These are phyloP conservation scores for Chrysosporium keratinophilum DNA, from an alignment of 2,329 filamentous ascomycete species.

Conservation along the genomic window DNA sequence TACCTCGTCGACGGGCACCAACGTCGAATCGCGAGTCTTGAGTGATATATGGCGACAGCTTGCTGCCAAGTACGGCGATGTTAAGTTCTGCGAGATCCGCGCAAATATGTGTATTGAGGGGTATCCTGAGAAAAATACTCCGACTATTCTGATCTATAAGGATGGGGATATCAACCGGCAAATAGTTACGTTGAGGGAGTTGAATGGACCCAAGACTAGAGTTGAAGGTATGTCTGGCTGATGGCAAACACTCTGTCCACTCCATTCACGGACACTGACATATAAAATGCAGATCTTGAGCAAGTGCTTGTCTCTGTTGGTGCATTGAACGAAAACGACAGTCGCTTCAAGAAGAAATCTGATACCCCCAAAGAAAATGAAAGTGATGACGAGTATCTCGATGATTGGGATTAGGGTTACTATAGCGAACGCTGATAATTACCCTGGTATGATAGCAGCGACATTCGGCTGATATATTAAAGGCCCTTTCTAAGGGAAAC, in stretches of 20 bases:
- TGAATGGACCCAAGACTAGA: slow-evolving; percentile 61
- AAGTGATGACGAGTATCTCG: slow-evolving; percentile 44
- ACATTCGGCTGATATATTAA: neutral
- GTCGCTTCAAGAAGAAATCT: slow-evolving; percentile 54
- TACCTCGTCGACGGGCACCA: slow-evolving; percentile 65
- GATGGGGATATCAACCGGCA: slow-evolving; percentile 89
- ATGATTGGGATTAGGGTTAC: slow-evolving; percentile 49
- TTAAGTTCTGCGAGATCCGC: slow-evolving; percentile 96
- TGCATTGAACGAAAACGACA: slow-evolving; percentile 66
- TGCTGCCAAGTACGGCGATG: slow-evolving; percentile 74
- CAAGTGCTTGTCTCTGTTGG: slow-evolving; percentile 71
- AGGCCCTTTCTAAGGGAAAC: neutral
- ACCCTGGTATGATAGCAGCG: too few species aligned
- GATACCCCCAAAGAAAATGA: slow-evolving; percentile 47
- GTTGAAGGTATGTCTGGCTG: slow-evolving; percentile 41
- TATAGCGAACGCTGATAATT: too few species aligned
- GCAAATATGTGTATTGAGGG: slow-evolving; percentile 90
- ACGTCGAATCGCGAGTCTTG: slow-evolving; percentile 73
- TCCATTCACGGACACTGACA: neutral
- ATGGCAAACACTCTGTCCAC: neutral
- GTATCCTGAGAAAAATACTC: slow-evolving; percentile 89
- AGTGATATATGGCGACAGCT: slow-evolving; percentile 78
- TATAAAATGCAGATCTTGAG: slow-evolving; percentile 52
- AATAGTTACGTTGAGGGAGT: slow-evolving; percentile 72
- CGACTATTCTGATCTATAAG: slow-evolving; percentile 84